Conservation (phyloP, 169 alveolate genomes). For the Plasmodium fragile region DNA sequence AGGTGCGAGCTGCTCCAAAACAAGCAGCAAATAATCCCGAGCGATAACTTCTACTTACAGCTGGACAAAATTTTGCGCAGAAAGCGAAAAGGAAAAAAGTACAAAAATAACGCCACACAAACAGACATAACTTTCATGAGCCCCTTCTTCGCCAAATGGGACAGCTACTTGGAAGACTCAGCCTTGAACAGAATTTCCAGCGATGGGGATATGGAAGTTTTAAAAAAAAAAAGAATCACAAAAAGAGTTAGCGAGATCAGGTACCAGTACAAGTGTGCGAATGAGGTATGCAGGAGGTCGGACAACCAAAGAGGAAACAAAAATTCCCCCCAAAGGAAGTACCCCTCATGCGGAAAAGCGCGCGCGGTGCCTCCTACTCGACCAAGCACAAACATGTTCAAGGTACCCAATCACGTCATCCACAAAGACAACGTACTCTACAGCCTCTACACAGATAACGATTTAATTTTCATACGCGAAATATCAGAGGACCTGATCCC, state of each 20-base stretch:
- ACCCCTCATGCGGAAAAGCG: background rate
- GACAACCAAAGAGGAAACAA: background rate
- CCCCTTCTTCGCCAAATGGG: slow-evolving; percentile 32
- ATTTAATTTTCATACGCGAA: slow-evolving; percentile 25
- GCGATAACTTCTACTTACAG: slow-evolving; percentile 23
- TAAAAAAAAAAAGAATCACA: slow-evolving; percentile 4
- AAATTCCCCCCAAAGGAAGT: background rate
- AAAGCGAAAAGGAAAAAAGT: slow-evolving; percentile 17
- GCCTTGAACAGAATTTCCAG: slow-evolving; percentile 14
- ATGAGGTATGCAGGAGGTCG: background rate
- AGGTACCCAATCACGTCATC: background rate
- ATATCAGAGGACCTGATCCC: background rate
- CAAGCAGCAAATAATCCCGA: slow-evolving; percentile 3
- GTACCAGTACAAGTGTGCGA: background rate
- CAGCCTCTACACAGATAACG: slow-evolving; percentile 33
- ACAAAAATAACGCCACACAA: slow-evolving; percentile 15
- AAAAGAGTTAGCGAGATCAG: slow-evolving; percentile 9
- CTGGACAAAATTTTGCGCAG: slow-evolving; percentile 17
- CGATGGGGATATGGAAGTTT: slow-evolving; percentile 38
- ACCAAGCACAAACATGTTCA: background rate
- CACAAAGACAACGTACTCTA: slow-evolving; percentile 5
- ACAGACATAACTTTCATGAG: slow-evolving; percentile 42
- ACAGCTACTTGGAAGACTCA: slow-evolving; percentile 32
- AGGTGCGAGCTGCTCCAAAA: slow-evolving; percentile 32
- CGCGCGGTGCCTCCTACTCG: background rate